Conservation (phyloP, 371 early-diverging fungal genomes). For the Umbelopsis sp. region DNA sequence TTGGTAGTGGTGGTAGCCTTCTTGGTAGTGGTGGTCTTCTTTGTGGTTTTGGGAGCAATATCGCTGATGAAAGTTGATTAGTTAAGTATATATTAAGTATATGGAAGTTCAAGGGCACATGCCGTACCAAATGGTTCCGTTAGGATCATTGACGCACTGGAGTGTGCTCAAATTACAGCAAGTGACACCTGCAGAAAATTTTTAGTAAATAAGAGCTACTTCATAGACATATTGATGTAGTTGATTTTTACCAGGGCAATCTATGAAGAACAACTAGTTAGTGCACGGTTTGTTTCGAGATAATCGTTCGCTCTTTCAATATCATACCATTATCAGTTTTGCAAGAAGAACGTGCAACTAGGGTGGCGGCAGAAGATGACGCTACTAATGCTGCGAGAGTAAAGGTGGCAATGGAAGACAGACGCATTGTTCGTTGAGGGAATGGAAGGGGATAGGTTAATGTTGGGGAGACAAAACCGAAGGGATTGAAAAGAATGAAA, state of each 20-base stretch:
- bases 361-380: neutral
- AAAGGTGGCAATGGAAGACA: slow-evolving; percentile 29
- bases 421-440: slow-evolving; percentile 23
- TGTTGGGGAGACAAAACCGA: neutral
- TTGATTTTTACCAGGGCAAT: slow-evolving; percentile 7
- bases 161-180: slow-evolving; percentile 10
- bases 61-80: neutral
- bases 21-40: neutral
- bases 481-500: neutral
- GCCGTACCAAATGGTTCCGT: slow-evolving; percentile 5
- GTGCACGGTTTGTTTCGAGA: neutral
- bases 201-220: neutral
- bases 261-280: neutral
- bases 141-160: neutral
- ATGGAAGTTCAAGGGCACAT: neutral
- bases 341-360: neutral
- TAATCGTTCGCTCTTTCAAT: neutral
- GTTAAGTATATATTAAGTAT: neutral
- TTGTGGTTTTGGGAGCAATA: slow-evolving; percentile 9
- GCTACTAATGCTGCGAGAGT: slow-evolving; percentile 10
- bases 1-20: neutral
- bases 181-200: neutral
- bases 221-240: neutral
- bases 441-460: neutral
- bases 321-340: slow-evolving; percentile 1